phyloP scores from a whole-genome alignment of 176 grass and related monocot species.

The Lolium perenne region DNA sequence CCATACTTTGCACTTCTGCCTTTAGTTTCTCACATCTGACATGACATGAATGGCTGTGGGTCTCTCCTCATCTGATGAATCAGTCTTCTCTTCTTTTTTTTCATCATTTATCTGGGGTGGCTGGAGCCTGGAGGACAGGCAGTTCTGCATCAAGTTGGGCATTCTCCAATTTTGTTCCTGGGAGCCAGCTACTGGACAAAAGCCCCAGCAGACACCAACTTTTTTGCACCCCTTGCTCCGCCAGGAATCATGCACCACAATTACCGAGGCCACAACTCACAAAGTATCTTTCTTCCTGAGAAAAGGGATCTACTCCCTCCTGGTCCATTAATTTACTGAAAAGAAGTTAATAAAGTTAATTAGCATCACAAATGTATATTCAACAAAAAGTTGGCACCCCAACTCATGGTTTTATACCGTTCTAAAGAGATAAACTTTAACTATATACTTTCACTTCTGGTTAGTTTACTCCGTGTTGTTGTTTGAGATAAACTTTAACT shows the following conservation, averaged over 20 bases:
- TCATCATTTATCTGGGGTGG: slow-evolving; percentile 16
- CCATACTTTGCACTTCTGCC: slow-evolving; percentile 46
- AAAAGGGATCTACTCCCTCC: slow-evolving; percentile 11
- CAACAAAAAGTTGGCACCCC: background rate
- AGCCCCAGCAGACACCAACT: slow-evolving; percentile 42
- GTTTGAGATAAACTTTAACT: background rate
- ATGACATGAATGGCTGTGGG: slow-evolving; percentile 57
- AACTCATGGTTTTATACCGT: background rate
- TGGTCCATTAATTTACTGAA: slow-evolving; percentile 33
- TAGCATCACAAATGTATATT: background rate
- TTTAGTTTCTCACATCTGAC: slow-evolving; percentile 28
- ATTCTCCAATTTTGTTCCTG: slow-evolving; percentile 63
- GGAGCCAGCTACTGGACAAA: slow-evolving; percentile 33
- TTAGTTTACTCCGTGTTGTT: background rate
- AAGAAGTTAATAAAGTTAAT: slow-evolving; percentile 4
- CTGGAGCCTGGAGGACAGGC: slow-evolving; percentile 42
- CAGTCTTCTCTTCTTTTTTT: slow-evolving; percentile 4
- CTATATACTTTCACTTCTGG: background rate
- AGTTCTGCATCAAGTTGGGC: slow-evolving; percentile 47
- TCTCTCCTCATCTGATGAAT: slow-evolving; percentile 32
- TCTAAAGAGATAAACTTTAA: background rate
- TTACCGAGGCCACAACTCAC: slow-evolving; percentile 42
- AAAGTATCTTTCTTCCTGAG: slow-evolving; percentile 9
- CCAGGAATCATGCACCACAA: slow-evolving; percentile 57
- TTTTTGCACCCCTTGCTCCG: slow-evolving; percentile 45